Conservation (phyloP, 1,139 yeast genomes). For the Arxiozyma heterogenica region DNA sequence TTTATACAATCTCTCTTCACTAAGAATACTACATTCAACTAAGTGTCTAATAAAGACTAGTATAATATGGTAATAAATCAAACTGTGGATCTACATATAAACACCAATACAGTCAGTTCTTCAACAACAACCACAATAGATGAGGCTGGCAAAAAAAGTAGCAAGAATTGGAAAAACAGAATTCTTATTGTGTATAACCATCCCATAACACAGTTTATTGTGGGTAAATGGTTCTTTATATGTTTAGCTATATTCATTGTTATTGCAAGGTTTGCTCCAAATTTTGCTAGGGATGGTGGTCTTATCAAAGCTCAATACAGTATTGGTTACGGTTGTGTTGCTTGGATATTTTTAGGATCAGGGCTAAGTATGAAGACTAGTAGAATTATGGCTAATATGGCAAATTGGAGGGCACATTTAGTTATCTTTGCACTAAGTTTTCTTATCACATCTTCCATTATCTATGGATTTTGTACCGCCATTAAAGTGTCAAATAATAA, state of each 20-base stretch:
- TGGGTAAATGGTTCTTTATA: slow-evolving; percentile 63
- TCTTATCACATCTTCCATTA: slow-evolving; percentile 62
- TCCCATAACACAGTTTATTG: slow-evolving; percentile 18
- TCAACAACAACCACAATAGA: not conserved
- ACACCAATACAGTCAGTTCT: not conserved
- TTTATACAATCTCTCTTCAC: not conserved
- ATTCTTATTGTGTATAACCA: slow-evolving; percentile 14
- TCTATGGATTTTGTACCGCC: slow-evolving; percentile 66
- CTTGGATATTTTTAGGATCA: slow-evolving; percentile 68
- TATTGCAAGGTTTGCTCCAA: slow-evolving; percentile 68
- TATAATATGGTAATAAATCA: too few relatives aligned
- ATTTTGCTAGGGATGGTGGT: slow-evolving; percentile 78
- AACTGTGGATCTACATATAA: not conserved
- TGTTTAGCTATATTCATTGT: slow-evolving; percentile 63
- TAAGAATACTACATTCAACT: too few relatives aligned
- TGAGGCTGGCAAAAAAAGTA: not conserved
- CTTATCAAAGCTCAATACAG: slow-evolving; percentile 63
- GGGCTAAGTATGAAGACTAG: slow-evolving; percentile 69
- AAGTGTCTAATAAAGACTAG: not conserved
- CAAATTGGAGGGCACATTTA: slow-evolving; percentile 75
- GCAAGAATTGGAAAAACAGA: not conserved
- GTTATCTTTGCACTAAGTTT: slow-evolving; percentile 62
- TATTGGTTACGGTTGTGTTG: slow-evolving; percentile 81
- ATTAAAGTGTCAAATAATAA: slow-evolving; percentile 49
- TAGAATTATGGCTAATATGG: slow-evolving; percentile 48